Evolutionary conservation across 108 stramenopile species (phyloP), one percentile per base, ranked within the genome.

Genomic region (Fragilariopsis cylindrus): DNA sequence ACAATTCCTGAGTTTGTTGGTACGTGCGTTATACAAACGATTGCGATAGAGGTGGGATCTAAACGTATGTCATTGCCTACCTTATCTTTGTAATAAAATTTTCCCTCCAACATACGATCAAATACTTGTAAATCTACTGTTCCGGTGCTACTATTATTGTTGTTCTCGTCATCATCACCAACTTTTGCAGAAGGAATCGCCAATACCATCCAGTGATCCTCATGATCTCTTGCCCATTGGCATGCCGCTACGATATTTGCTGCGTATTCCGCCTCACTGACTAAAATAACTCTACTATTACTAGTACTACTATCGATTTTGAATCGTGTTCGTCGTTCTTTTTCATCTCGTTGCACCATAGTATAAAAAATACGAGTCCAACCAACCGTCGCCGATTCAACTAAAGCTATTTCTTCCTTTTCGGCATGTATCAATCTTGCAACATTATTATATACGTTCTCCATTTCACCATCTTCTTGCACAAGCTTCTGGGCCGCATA

Each of bases 1-100:
- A 92, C 71, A 18, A 92, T 84, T 9, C 91, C 91, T 49, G 90
- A 86, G 62, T 94, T 94, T 18, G 91, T 92, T 4, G 93, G 93
- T 4, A 94, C 74, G 67, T 92, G 91, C 4, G 91, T 92, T 42
- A 94, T 75, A 60, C 88, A 90, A 30, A 89, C 86, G 62, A 87
- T 60, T 19, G 78, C 81, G 52, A 89, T 87, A 1, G 72, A 66
- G 2, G 65, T n/a, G 9, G 88, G 88, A 64, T 89, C 84, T 41
- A 86, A 42, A 0, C 49, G 48, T 39, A 62, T 46, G 7, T 53
- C 60, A 18, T 41, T 42, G 70, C 63, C 74, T 9, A 43, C 4
- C 13, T 44, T 67, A 11, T 53, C 47, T 12, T 67, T 69, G 52
- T 62, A 80, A 2, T 56, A 47, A 65, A 75, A 83, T 9, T 11